Percentiles rank a stretch among this genome's conserved stretches.
phyloP scores from a whole-genome alignment of 2,329 filamentous ascomycete species.

The Fusarium anguioides region DNA sequence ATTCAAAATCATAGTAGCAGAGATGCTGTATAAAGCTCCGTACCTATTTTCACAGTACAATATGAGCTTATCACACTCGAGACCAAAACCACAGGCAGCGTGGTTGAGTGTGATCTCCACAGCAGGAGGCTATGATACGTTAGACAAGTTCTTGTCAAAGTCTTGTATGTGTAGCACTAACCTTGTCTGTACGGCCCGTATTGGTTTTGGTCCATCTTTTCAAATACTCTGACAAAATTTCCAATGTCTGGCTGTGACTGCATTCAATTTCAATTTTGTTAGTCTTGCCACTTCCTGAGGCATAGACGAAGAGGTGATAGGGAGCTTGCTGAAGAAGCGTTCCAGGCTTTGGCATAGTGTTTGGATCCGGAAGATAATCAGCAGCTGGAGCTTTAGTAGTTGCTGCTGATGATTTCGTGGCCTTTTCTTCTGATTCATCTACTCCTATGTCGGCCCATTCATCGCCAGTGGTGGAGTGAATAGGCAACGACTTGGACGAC shows the following conservation, averaged over 20 bases:
- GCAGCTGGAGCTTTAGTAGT: not conserved
- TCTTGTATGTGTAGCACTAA: slow-evolving; percentile 30
- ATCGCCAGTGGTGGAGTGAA: slow-evolving; percentile 48
- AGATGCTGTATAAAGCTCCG: slow-evolving; percentile 50
- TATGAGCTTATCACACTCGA: slow-evolving; percentile 57
- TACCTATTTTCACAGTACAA: slow-evolving; percentile 52
- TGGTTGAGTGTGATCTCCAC: slow-evolving; percentile 57
- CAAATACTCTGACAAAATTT: slow-evolving; percentile 59
- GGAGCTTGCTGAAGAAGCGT: slow-evolving; percentile 60
- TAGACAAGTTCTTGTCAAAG: not conserved
- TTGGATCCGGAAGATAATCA: slow-evolving; percentile 55
- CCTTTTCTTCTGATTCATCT: slow-evolving; percentile 37
- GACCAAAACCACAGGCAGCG: slow-evolving; percentile 58
- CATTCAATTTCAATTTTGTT: slow-evolving; percentile 56
- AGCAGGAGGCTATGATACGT: slow-evolving; percentile 52
- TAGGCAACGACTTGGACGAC: slow-evolving; percentile 16
- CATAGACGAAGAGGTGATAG: slow-evolving; percentile 58
- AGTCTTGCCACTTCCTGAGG: slow-evolving; percentile 34
- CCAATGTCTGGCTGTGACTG: slow-evolving; percentile 60
- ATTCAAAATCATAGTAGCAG: slow-evolving; percentile 57
- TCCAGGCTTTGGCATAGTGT: slow-evolving; percentile 58
- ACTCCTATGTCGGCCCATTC: slow-evolving; percentile 59
- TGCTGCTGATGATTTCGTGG: not conserved
- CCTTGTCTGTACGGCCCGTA: slow-evolving; percentile 51
- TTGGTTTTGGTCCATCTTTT: slow-evolving; percentile 60